Evolutionary conservation across 768 basidiomycete species (phyloP).

Genomic region (Kwoniella sp.): DNA sequence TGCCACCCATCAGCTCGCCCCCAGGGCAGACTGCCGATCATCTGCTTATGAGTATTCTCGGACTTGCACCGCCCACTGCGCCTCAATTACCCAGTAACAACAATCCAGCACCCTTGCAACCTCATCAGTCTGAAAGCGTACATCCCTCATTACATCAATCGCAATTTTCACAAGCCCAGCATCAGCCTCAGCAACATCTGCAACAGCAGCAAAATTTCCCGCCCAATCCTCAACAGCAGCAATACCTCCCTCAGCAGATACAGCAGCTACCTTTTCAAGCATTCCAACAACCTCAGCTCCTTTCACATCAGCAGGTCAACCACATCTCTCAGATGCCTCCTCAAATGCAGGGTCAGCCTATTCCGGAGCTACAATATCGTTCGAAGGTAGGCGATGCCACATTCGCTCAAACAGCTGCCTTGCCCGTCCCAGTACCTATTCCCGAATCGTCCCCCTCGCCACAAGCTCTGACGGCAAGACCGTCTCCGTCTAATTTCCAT

Average conservation of each 20-base stretch:
- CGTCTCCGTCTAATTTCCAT: neutral
- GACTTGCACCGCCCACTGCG: conserved; percentile 15
- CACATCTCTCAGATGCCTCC: conserved; percentile 6
- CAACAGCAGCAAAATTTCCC: neutral
- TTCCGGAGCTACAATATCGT: neutral
- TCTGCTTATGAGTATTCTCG: conserved; percentile 41
- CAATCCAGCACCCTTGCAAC: neutral
- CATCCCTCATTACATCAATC: neutral
- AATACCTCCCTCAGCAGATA: neutral
- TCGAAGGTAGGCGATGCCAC: conserved; percentile 21
- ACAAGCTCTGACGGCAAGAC: neutral
- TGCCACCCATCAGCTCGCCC: conserved; percentile 16
- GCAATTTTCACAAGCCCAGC: neutral
- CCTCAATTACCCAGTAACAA: neutral
- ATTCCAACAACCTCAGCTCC: neutral
- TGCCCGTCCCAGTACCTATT: neutral
- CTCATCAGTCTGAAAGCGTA: neutral
- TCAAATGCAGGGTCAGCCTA: conserved; percentile 9
- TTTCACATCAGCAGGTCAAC: neutral
- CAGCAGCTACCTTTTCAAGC: neutral
- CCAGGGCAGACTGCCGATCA: conserved; percentile 48
- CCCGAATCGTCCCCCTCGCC: neutral
- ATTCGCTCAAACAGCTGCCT: conserved; percentile 18
- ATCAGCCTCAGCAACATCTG: neutral
- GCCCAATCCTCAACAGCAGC: neutral